Conservation (phyloP, 306 rosid species). For the Biancaea sappan region DNA sequence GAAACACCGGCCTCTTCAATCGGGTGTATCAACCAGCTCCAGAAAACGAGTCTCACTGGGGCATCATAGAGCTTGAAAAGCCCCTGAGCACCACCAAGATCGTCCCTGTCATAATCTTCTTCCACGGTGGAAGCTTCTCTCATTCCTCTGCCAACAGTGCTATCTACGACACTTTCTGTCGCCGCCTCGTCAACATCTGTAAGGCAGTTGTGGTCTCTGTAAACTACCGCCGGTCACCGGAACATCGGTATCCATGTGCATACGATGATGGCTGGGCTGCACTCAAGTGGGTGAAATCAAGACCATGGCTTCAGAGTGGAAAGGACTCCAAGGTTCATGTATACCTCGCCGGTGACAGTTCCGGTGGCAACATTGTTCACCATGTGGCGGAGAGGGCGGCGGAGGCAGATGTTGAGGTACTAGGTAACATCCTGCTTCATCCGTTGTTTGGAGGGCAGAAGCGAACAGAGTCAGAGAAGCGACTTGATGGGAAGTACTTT, state of each 20-base stretch:
- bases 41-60: constrained; percentile 48
- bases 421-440: constrained; percentile 86
- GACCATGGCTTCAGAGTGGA: constrained; percentile 85
- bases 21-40: constrained; percentile 69
- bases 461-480: constrained; percentile 66
- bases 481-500: constrained; percentile 81
- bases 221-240: constrained; percentile 81
- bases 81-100: constrained; percentile 65
- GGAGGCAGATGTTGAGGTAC: constrained; percentile 64
- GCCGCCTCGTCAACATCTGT: constrained; percentile 68
- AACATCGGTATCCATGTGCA: constrained; percentile 76
- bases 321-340: constrained; percentile 74
- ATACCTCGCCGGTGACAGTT: constrained; percentile 84
- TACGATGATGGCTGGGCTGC: constrained; percentile 90
- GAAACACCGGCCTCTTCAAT: constrained; percentile 65
- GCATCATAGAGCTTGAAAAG: constrained; percentile 55
- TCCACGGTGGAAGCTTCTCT: constrained; percentile 93
- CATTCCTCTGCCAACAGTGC: constrained; percentile 93
- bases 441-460: constrained; percentile 79
- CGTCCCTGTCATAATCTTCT: constrained; percentile 79
- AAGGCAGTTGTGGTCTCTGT: constrained; percentile 86
- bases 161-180: constrained; percentile 86
- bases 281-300: constrained; percentile 76
- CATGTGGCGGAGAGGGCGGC: constrained; percentile 77
- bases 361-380: constrained; percentile 87